A percentile compares a stretch with the other conserved stretches of the same genome.
Conservation (phyloP, 352 stramenopile genomes). For the Pilasporangium apinafurcum region DNA sequence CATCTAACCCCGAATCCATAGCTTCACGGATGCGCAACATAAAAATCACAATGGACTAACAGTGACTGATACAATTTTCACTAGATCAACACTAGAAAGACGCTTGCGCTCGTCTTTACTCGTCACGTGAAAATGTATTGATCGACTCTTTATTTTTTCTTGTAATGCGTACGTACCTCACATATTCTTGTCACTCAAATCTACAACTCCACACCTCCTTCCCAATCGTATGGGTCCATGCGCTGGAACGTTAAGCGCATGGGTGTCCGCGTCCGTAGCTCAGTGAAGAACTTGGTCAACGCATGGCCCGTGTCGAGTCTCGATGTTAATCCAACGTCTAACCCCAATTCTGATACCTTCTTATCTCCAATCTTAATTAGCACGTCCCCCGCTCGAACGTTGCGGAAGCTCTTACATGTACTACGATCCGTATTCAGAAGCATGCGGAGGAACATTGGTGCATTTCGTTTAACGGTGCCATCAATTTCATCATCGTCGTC, state of each 20-base stretch:
- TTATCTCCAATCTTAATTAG: conserved; percentile 51
- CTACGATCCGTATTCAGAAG: conserved; percentile 68
- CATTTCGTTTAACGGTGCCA: too few relatives aligned
- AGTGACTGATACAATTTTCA: too few relatives aligned
- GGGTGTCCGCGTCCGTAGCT: conserved; percentile 42
- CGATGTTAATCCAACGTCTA: conserved; percentile 28
- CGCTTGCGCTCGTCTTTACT: too few relatives aligned
- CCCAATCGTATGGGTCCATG: conserved; percentile 55
- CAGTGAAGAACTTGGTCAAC: conserved; percentile 65
- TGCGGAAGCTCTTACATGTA: conserved; percentile 55
- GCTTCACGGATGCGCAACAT: too few relatives aligned
- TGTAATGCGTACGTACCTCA: too few relatives aligned
- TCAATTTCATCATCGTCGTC: conserved; percentile 29
- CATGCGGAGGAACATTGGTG: conserved; percentile 56
- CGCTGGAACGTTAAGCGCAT: conserved; percentile 64
- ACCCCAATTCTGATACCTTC: conserved; percentile 55
- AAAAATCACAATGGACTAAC: too few relatives aligned
- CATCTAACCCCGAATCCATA: too few relatives aligned
- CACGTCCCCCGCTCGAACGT: conserved; percentile 57
- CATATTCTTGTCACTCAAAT: too few relatives aligned
- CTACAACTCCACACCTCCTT: conserved; percentile 67
- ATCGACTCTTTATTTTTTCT: too few relatives aligned
- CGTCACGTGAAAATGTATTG: too few relatives aligned
- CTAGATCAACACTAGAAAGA: too few relatives aligned
- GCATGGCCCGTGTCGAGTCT: conserved; percentile 29